Evolutionary conservation across 169 alveolate species (phyloP), one percentile per base, ranked within the genome.

Genomic region (Babesia sp.): DNA sequence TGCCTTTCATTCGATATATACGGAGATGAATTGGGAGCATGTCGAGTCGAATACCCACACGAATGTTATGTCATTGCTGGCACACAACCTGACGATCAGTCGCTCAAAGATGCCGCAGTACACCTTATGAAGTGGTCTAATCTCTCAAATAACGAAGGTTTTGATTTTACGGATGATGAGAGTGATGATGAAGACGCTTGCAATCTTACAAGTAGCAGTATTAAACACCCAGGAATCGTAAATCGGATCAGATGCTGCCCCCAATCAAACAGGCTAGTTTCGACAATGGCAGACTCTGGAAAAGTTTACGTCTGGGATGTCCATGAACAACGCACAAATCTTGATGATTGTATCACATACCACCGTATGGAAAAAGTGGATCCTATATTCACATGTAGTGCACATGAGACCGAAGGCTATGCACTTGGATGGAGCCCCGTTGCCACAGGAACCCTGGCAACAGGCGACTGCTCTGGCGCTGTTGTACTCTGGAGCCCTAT

Each of bases 1-100:
- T 88, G 93, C 57, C 79, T 88, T n/a, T 88, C 93, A n/a, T 81
- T 88, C 44, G 93, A 88, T 54, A 81, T 84, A 33, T 42, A 84
- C 26, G 54, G 44, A 9, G 83, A 69, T 29, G 84, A 69, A 0
- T 63, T 81, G 22, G 81, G 77, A 20, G 80, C 75, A 20, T 71
- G 84, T 45, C 46, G 89, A 7, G 69, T 71, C 42, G 28, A 72
- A 7, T 81, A 34, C 63, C 89, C 89, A 22, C 79, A 69, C 33
- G 51, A 39, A 45, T 81, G 84, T 64, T 72, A 81, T 73, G 85
- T 81, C 1, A 66, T 81, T 26, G 69, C 85, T 7, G 89, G 89
- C 20, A 81, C 89, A 26, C 89, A 81, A 37, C 87, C 87, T 2
- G 83, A 75, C 53, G 59, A 26, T 5, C 31, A 29, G 8, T 44